Base-by-base conservation (phyloP, 768 basidiomycete species). In the Pisolithus orientalis region DNA sequence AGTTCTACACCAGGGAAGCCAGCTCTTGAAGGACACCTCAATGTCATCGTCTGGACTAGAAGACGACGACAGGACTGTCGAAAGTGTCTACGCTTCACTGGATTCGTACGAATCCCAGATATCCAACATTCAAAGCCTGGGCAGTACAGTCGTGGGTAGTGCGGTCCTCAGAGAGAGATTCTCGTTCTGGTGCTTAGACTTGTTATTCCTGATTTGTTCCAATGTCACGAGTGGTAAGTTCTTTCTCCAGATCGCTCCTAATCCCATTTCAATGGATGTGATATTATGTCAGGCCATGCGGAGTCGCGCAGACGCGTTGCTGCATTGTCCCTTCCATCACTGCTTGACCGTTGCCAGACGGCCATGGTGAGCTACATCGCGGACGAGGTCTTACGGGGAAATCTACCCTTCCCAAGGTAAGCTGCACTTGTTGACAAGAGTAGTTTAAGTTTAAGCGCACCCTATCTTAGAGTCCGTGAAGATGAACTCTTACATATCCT, bases 161-260 rank as follows among this genome's bases (percentile, higher is more conserved):
- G 64, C 81, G 24, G 70, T 86, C 28, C 85, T 87, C 1, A 73
- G 92, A 38, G 93, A 94, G 65, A 77, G 90, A 7, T 94, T 94
- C 64, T 85, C 89, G 6, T 94, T 90, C 70, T 94, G 92, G 92
- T 93, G 89, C 62, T 85, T 94, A 51, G 92, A 95, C 60, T 70
- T 94, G 10, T 65, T 95, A 32, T 94, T 94, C 66, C 63, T 87
- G 57, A 75, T 94, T 29, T 94, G 89, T 59, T 87, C 88, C 0
- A 71, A 83, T 59, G 72, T 74, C 1, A 80, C 79, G 1, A 75
- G 73, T 68, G 86, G 88, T 85, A 53, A 28, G 72, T 53, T 5
- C 44, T 31, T 14, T 34, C 31, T 14, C 27, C 29, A 2, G 11
- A 31, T 6, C 8, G 1, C 21, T 5, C 10, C 34, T 34, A 25